Evolutionary conservation across 2,329 filamentous ascomycete genomes (phyloP).

Genomic region (Aureobasidium vineae): DNA sequence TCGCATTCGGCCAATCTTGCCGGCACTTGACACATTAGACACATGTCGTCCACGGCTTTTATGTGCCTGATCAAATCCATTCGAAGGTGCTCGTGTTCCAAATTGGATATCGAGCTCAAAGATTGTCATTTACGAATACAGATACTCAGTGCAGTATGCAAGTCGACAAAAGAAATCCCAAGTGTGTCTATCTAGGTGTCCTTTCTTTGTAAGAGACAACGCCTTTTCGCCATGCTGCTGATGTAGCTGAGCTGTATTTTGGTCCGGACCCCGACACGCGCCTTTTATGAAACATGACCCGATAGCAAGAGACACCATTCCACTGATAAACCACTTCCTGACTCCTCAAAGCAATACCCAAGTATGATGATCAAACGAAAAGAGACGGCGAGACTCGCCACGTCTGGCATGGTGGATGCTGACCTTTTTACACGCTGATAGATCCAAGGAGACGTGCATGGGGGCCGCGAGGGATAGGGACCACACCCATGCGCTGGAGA

Average conservation of each 20-base stretch:
- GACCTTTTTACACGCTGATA: constrained; percentile 9
- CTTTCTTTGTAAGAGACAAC: constrained; percentile 7
- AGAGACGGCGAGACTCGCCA: not conserved
- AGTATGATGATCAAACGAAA: constrained; percentile 1
- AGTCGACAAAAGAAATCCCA: constrained; percentile 14
- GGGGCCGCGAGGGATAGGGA: constrained; percentile 20
- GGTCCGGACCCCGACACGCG: constrained; percentile 17
- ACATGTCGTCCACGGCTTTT: not conserved
- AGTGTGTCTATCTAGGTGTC: constrained; percentile 13
- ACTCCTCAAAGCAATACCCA: constrained; percentile 19
- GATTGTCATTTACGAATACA: not conserved
- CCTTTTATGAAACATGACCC: constrained; percentile 21
- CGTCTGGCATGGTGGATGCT: not conserved
- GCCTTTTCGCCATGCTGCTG: constrained; percentile 25
- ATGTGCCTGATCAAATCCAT: not conserved
- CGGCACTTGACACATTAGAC: constrained; percentile 2
- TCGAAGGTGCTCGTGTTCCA: not conserved
- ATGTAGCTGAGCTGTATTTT: constrained; percentile 20
- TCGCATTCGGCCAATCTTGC: not conserved
- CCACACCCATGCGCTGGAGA: constrained; percentile 47
- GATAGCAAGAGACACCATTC: constrained; percentile 2
- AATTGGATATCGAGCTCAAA: not conserved
- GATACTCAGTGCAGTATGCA: not conserved
- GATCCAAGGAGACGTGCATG: constrained; percentile 14
- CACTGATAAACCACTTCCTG: not conserved